Evolutionary conservation across 2,329 filamentous ascomycete species (phyloP).

Genomic region (Cordyceps fumosorosea): DNA sequence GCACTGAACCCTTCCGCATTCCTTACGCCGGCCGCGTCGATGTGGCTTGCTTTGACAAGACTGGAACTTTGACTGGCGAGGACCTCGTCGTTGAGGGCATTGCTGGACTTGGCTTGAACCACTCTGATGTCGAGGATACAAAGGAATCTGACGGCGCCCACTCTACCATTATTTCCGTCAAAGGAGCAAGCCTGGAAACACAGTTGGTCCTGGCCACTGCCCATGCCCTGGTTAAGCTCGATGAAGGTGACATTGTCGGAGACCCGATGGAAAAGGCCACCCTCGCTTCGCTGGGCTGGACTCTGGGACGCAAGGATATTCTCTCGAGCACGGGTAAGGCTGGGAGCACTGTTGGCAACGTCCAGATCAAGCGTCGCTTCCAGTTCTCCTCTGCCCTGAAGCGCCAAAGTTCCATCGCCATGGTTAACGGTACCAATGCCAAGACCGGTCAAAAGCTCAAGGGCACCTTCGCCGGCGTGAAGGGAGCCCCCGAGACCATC

Average conservation of each 20-base stretch:
- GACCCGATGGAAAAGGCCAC: constrained; percentile 99
- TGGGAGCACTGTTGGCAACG: constrained; percentile 51
- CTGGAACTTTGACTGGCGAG: constrained; percentile 91
- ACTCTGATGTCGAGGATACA: constrained; percentile 56
- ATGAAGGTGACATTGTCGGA: constrained; percentile 94
- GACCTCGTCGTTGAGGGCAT: constrained; percentile 96
- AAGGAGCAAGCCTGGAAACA: constrained; percentile 68
- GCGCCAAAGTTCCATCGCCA: constrained; percentile 89
- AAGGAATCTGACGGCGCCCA: constrained; percentile 76
- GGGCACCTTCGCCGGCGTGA: constrained; percentile 89
- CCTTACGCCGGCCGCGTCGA: constrained; percentile 94
- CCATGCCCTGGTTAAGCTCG: constrained; percentile 90
- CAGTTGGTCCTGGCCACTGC: constrained; percentile 91
- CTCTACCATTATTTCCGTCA: constrained; percentile 66
- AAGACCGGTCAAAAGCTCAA: constrained; percentile 69
- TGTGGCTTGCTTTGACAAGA: constrained; percentile 97
- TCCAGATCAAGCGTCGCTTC: constrained; percentile 94
- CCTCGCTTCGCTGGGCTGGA: constrained; percentile 82
- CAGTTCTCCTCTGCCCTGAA: constrained; percentile 97
- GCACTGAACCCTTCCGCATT: constrained; percentile 97
- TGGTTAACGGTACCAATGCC: constrained; percentile 64
- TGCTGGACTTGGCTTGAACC: constrained; percentile 73
- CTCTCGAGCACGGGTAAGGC: constrained; percentile 54
- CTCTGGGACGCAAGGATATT: constrained; percentile 80
- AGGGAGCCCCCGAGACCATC: constrained; percentile 96